phyloP scores from a whole-genome alignment of 495 filamentous ascomycete species.

The Penicillium simplicissimum region DNA sequence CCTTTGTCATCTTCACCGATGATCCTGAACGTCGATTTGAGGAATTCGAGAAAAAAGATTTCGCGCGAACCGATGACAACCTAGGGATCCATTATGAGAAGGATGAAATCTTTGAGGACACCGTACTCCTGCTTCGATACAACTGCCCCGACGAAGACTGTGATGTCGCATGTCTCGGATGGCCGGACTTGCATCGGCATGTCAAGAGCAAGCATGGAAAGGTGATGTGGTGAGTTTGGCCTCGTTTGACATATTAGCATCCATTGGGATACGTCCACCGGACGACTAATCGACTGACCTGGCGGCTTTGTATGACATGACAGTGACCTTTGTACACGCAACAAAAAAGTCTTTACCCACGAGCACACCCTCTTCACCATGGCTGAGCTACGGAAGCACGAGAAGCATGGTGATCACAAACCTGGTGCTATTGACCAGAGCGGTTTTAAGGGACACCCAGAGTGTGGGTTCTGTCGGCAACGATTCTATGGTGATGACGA shows the following conservation, averaged over 20 bases:
- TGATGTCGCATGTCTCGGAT: conserved; percentile 86
- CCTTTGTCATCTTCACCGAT: conserved; percentile 89
- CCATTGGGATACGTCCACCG: not conserved
- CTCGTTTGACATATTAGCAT: not conserved
- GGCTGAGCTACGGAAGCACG: conserved; percentile 80
- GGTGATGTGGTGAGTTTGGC: conserved; percentile 73
- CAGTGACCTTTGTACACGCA: conserved; percentile 83
- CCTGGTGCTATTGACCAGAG: conserved; percentile 91
- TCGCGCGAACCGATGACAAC: conserved; percentile 73
- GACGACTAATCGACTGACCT: conserved; percentile 12
- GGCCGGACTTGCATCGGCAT: conserved; percentile 92
- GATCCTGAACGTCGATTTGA: conserved; percentile 76
- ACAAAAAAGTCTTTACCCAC: conserved; percentile 98
- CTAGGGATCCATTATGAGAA: conserved; percentile 90
- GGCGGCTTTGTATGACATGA: not conserved
- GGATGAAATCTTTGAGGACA: conserved; percentile 84
- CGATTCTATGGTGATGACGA: conserved; percentile 97
- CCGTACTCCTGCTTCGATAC: conserved; percentile 81
- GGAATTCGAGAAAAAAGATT: conserved; percentile 72
- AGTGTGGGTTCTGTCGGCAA: conserved; percentile 88
- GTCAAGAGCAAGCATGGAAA: conserved; percentile 78
- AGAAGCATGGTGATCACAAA: conserved; percentile 86
- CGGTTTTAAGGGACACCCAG: conserved; percentile 93
- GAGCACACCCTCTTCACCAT: conserved; percentile 92
- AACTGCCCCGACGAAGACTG: conserved; percentile 88